Base-by-base conservation (phyloP, 2,329 filamentous ascomycete genomes). In the Epichloe gansuensis region DNA sequence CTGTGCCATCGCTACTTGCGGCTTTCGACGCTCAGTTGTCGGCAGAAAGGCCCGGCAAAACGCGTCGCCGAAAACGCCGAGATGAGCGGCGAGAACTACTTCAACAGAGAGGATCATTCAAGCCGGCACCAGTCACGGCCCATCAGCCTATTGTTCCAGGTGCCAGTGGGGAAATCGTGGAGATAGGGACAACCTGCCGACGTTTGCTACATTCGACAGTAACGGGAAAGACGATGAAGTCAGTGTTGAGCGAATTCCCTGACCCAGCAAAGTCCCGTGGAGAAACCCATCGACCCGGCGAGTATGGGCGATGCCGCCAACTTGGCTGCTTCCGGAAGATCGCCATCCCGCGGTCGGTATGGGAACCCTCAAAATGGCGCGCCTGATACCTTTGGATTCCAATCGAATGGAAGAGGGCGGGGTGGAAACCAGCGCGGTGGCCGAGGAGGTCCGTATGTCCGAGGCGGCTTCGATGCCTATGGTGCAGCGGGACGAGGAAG, bases 21-120 rank as follows among this genome's bases (percentile, higher is more conserved):
- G 89, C 23, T 97, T 97, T 90, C 86, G 93, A 58, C 83, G 91
- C 55, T 94, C 91, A 2, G 74, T 97, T 53, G 88, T 96, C 56
- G 88, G 88, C 67, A 82, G 91, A 61, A 96, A 96, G 72, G 88
- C 91, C n/a, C 81, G 91, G 56, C 91, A 93, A 76, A 85, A 73
- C 82, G 89, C 46, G 94, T 97, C 64, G 89, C 83, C 2, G 87
- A 94, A 67, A 95, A 97, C 65, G 88, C 91, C 7, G 91, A 97
- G 66, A 97, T 97, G 91, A 97, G 88, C 65, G 91, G 91, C 31
- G 83, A 93, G 62, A 93, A 91, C 64, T 96, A 86, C 66, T 96
- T 94, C 69, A 86, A 84, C 62, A 78, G 84, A 54, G 81, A 85
- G 67, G 73, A 39, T 75, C 80, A 56, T 70, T 73, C 48, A 76